These are phyloP conservation scores for Kalaharituber pfeilii DNA, from an alignment of 2,329 filamentous ascomycete species.

Conservation along the genomic window DNA sequence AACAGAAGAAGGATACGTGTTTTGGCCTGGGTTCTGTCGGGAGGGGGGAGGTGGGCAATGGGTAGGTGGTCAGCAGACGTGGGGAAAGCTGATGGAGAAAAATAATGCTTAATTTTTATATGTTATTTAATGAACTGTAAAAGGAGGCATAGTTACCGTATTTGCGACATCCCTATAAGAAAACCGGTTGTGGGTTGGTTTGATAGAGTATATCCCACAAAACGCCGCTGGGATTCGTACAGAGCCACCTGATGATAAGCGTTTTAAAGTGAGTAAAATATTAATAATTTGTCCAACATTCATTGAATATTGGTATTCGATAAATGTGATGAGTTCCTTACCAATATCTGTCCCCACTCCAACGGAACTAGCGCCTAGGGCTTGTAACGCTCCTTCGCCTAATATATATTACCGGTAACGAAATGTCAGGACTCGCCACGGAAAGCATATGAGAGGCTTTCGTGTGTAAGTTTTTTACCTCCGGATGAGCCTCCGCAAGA, in stretches of 20 bases:
- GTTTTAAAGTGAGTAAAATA: no score
- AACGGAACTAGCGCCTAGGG: conserved; percentile 25
- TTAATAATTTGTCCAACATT: no score
- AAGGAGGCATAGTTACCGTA: neutral
- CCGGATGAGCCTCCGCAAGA: conserved; percentile 28
- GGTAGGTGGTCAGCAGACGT: no score
- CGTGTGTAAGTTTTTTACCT: conserved; percentile 7
- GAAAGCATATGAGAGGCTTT: neutral
- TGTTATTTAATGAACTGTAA: no score
- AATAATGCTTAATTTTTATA: no score
- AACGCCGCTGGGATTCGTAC: conserved; percentile 1
- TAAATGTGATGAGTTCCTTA: no score
- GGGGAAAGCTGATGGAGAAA: no score
- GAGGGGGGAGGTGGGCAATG: neutral
- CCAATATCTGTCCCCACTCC: conserved; percentile 27
- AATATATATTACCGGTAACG: neutral
- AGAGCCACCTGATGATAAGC: conserved; percentile 2
- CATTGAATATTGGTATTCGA: no score
- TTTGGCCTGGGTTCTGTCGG: conserved; percentile 1
- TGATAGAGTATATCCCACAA: neutral
- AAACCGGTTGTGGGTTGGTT: neutral
- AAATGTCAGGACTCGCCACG: neutral
- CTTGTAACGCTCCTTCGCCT: conserved; percentile 26
- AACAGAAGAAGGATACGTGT: neutral
- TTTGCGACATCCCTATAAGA: conserved; percentile 2